Percentiles rank a stretch among this genome's conserved stretches.
Evolutionary conservation across 257 asterid species (phyloP).

Genomic region (Ehretia macrophylla): DNA sequence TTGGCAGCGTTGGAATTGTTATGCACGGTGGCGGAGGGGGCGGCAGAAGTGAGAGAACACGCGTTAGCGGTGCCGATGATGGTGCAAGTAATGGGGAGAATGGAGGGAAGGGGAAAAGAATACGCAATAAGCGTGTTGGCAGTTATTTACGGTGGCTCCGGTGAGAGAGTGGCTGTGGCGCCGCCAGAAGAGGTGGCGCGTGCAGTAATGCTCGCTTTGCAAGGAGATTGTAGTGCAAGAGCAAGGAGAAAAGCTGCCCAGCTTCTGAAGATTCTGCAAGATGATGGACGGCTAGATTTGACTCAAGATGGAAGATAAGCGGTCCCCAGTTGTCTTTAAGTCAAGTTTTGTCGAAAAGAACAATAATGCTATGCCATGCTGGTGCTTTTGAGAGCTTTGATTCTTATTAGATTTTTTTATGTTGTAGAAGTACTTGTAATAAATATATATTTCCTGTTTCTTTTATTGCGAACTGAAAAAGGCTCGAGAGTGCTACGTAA

Average conservation of each 20-base stretch:
- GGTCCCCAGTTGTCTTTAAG: background rate
- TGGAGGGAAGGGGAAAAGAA: conserved; percentile 80
- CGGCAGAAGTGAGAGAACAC: conserved; percentile 64
- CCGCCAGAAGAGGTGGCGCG: conserved; percentile 92
- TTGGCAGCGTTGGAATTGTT: conserved; percentile 68
- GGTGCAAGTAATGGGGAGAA: conserved; percentile 82
- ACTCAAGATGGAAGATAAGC: conserved; percentile 18
- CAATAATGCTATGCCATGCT: background rate
- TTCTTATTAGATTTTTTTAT: no score
- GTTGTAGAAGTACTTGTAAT: no score
- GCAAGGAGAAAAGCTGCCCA: conserved; percentile 82
- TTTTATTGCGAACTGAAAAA: no score
- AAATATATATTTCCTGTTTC: no score
- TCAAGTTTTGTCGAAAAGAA: background rate
- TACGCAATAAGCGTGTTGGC: conserved; percentile 67
- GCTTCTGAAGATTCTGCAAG: conserved; percentile 65
- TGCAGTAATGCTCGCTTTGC: conserved; percentile 75
- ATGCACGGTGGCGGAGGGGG: conserved; percentile 75
- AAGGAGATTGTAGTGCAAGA: conserved; percentile 65
- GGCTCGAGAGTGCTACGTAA: no score
- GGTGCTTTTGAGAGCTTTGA: no score
- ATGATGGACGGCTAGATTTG: conserved; percentile 39
- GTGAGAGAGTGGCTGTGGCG: conserved; percentile 39
- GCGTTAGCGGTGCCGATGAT: conserved; percentile 85
- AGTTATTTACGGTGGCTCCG: conserved; percentile 52